Evolutionary conservation across 805 yeast species (phyloP), one percentile per base, ranked within the genome.

Genomic region (Zygosaccharomyces kombuchaensis): DNA sequence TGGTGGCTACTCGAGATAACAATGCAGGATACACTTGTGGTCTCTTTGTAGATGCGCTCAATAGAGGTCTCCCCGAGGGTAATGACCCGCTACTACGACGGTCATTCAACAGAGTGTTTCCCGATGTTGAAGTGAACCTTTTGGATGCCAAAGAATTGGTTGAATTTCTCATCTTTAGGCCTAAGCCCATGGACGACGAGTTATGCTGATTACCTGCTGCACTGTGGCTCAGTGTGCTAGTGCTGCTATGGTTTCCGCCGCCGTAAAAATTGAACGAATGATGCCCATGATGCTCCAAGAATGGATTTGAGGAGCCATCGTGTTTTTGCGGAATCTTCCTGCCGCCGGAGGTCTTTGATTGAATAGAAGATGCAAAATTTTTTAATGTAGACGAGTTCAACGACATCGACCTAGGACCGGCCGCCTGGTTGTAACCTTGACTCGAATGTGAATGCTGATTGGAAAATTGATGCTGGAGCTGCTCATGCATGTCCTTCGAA

Each of bases 21-120:
- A 87, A 57, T 0, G 99, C 98, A 1, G 98, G 96, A 63, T 93
- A 89, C 2, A 89, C 90, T 14, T 76, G 70, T 6, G 96, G 95
- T 46, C 77, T 68, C 47, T 62, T 67, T 9, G 59, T 49, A 1
- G 63, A 52, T 1, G 67, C 55, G 6, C 81, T 67, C 10, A 76
- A 70, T 31, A 77, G 64, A 0, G 85, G 73, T 49, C 73, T 72
- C 21, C 71, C 68, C 3, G 74, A 63, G 3, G 63, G 45, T 0
- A 67, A 57, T 2, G 67, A 53, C 26, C 56, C 58, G 6, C 65
- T 54, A 36, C 43, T 54, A 54, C 65, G 52, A 17, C 53, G 47
- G n/a, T 44, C 48, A 35, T 46, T 46, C n/a, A 46, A 34, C 14
- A 56, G 26, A 3, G 59, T 53, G 8, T 44, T 47, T 4, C 57